Conservation (phyloP, 2,329 filamentous ascomycete genomes). For the Monilinia fructigena region DNA sequence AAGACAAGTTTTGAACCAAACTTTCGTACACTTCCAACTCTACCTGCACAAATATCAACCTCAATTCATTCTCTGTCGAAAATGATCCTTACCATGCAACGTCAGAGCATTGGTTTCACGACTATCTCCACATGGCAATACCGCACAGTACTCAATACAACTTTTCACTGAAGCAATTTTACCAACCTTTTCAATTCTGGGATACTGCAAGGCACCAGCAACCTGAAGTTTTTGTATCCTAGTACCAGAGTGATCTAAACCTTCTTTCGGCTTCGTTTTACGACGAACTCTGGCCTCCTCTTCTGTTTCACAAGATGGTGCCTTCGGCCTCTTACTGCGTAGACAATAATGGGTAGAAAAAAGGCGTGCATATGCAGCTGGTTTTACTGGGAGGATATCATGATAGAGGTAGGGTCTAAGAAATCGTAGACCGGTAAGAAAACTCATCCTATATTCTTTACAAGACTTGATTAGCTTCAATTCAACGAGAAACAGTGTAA, state of each 20-base stretch:
- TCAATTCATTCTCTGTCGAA: background rate
- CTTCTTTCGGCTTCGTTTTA: background rate
- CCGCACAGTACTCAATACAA: constrained; percentile 8
- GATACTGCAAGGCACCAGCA: constrained; percentile 8
- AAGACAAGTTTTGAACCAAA: constrained; percentile 77
- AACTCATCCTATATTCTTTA: constrained; percentile 46
- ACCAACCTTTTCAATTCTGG: constrained; percentile 19
- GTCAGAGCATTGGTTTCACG: constrained; percentile 12
- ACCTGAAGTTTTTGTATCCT: constrained; percentile 12
- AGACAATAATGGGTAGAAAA: constrained; percentile 42
- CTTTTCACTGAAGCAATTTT: constrained; percentile 5
- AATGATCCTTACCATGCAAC: constrained; percentile 29
- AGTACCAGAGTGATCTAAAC: background rate
- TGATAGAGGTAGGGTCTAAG: constrained; percentile 56
- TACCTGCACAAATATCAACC: constrained; percentile 49
- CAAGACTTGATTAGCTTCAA: constrained; percentile 24
- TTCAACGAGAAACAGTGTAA: constrained; percentile 23
- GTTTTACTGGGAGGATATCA: constrained; percentile 30
- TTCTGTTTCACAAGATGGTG: background rate
- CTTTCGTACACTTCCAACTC: constrained; percentile 66
- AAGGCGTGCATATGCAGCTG: constrained; percentile 48
- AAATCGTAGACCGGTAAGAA: constrained; percentile 48
- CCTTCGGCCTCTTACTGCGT: background rate
- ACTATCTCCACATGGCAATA: background rate
- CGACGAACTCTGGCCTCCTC: background rate